A percentile compares a stretch with the other conserved stretches of the same genome.
Conservation (phyloP, 1,139 yeast species). For the Geotrichum restrictum region DNA sequence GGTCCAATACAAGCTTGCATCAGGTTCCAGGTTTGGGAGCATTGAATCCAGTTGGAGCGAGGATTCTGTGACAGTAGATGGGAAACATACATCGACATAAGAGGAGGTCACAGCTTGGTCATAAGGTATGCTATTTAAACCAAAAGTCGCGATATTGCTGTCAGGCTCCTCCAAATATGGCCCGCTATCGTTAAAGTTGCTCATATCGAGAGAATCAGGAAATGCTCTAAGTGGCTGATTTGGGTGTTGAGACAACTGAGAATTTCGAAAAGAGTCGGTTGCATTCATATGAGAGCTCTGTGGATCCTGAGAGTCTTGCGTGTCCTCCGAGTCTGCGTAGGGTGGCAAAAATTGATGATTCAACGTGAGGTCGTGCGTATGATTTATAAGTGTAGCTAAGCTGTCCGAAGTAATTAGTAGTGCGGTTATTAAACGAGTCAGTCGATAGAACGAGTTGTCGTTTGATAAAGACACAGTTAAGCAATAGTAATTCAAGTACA, state of each 20-base stretch:
- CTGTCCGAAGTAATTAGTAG: too few relatives aligned
- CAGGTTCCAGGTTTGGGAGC: not conserved
- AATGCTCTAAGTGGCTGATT: not conserved
- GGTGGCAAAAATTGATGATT: conserved; percentile 1
- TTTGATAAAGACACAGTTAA: too few relatives aligned
- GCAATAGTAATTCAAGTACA: too few relatives aligned
- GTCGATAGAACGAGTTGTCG: too few relatives aligned
- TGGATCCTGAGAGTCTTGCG: not conserved
- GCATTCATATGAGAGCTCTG: conserved; percentile 1
- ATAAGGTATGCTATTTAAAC: not conserved
- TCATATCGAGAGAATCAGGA: not conserved
- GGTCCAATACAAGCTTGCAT: not conserved
- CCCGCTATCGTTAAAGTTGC: not conserved
- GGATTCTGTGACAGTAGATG: not conserved
- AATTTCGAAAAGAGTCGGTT: not conserved
- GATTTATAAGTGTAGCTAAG: not conserved
- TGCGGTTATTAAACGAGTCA: too few relatives aligned
- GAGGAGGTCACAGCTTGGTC: not conserved
- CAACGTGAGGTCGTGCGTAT: not conserved
- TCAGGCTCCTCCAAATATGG: not conserved
- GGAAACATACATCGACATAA: not conserved
- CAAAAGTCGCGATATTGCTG: not conserved
- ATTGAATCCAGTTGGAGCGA: not conserved
- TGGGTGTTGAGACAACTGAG: not conserved
- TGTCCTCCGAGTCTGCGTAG: not conserved